Evolutionary conservation across 106 monocot species (phyloP).

Genomic region (Posidonia australis): DNA sequence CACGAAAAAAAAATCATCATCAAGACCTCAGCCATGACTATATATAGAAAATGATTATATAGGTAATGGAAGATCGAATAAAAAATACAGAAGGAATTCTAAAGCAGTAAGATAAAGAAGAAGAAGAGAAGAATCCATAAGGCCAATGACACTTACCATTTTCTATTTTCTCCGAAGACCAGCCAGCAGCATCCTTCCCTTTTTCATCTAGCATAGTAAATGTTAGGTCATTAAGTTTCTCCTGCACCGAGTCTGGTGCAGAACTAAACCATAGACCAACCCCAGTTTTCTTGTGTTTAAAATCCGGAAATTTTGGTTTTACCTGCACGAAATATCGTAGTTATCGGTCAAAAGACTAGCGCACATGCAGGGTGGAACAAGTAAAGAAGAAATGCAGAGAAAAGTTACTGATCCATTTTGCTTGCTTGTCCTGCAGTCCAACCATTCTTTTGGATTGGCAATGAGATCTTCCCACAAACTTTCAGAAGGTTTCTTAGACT

Average conservation of each 20-base stretch:
- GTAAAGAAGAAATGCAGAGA: not conserved
- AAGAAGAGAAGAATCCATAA: no score
- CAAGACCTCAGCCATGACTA: no score
- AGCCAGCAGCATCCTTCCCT: not conserved
- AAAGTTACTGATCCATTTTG: conserved; percentile 8
- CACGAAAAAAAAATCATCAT: no score
- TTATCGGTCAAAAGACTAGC: not conserved
- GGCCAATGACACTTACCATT: not conserved
- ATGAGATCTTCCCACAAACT: conserved; percentile 11
- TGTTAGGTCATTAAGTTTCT: conserved; percentile 2
- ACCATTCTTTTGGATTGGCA: conserved; percentile 14
- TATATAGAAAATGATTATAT: no score
- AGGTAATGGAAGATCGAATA: no score
- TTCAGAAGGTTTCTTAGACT: not conserved
- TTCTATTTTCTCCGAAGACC: not conserved
- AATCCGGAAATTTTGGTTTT: conserved; percentile 10
- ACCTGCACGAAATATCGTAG: not conserved
- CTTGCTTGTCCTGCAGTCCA: conserved; percentile 11
- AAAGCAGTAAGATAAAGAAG: no score
- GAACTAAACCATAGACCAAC: conserved; percentile 7
- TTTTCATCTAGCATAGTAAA: not conserved
- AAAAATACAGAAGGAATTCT: no score
- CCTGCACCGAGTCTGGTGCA: not conserved
- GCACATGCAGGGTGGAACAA: not conserved
- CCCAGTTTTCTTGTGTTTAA: not conserved